Base-by-base conservation (phyloP, 345 rosid genomes). In the Tarenaya hassleriana region DNA sequence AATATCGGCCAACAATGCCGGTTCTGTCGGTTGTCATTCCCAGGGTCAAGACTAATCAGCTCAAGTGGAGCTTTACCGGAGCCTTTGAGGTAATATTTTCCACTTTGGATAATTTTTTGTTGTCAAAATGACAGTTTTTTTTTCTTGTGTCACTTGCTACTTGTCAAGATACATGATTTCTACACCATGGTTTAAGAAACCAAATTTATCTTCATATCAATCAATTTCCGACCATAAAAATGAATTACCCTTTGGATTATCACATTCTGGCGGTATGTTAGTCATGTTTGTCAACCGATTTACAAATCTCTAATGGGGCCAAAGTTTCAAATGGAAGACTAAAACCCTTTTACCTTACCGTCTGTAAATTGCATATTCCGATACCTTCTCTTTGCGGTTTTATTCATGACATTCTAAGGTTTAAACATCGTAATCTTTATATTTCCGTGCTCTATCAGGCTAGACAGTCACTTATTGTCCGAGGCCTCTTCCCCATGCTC, bases 1-100 rank as follows among this genome's bases (percentile, higher is more conserved):
- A 92, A 71, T 92, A 92, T 61, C 86, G 97, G 73, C 98, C 98
- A 50, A 77, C 95, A 47, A 92, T 92, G 97, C 98, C 98, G 1
- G 98, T 85, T 64, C 69, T 92, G 5, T 92, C 98, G 16, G 98
- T 92, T 64, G 97, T 92, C 58, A 88, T 92, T 67, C 97, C 98
- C 0, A 83, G 97, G 4, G 91, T 92, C 46, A 92, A 88, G 81
- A 92, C 95, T 57, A 88, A 92, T 72, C 97, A 92, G 70, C 72
- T 92, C 44, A 92, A 72, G 63, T 92, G 98, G 98, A 92, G 91
- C 80, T 92, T 88, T 66, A 92, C 65, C 63, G 97, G 97, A 61
- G 97, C 98, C 34, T 92, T 83, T 70, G 98, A 92, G 95, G 98
- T 88, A 71, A 51, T 12, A 24, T 24, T 10, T 3, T 16, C 34